Conservation (phyloP, 73 alveolate genomes). For the Uronychia setigera region DNA sequence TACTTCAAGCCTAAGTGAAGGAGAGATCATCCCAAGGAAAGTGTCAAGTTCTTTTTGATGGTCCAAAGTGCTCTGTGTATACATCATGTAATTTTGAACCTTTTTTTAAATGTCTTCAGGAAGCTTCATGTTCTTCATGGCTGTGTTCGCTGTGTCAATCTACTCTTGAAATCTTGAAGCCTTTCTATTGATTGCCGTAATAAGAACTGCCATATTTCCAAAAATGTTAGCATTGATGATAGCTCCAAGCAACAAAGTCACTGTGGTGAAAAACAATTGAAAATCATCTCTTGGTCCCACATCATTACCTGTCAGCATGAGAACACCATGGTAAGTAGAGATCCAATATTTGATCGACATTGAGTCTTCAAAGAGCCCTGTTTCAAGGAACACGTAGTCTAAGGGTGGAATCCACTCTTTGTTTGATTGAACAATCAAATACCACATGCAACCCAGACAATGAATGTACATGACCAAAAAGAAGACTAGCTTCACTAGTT, state of each 20-base stretch:
- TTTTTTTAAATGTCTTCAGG: slow-evolving; percentile 50
- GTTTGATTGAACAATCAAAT: slow-evolving; percentile 6
- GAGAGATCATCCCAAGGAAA: slow-evolving; percentile 58
- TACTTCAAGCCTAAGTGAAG: slow-evolving; percentile 56
- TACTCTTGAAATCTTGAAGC: slow-evolving; percentile 33
- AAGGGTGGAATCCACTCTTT: slow-evolving; percentile 41
- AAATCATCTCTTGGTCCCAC: slow-evolving; percentile 49
- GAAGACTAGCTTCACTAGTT: slow-evolving; percentile 35
- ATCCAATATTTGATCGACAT: slow-evolving; percentile 27
- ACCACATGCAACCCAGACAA: slow-evolving; percentile 65
- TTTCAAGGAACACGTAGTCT: slow-evolving; percentile 11
- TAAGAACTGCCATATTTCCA: slow-evolving; percentile 59
- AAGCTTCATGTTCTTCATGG: slow-evolving; percentile 71
- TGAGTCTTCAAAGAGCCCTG: slow-evolving; percentile 29
- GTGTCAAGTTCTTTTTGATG: slow-evolving; percentile 55
- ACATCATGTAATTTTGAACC: slow-evolving; percentile 35
- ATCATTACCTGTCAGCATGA: slow-evolving; percentile 71
- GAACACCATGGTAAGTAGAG: slow-evolving; percentile 55
- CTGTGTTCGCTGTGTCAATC: slow-evolving; percentile 61
- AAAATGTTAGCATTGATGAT: slow-evolving; percentile 69
- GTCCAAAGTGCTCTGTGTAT: slow-evolving; percentile 49
- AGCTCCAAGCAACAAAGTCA: slow-evolving; percentile 50
- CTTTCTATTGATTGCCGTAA: slow-evolving; percentile 39
- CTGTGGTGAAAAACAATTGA: slow-evolving; percentile 27
- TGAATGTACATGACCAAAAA: slow-evolving; percentile 58